Base-by-base conservation (phyloP, 148 eudicot genomes). In the Amaranthus hypochondriacus region DNA sequence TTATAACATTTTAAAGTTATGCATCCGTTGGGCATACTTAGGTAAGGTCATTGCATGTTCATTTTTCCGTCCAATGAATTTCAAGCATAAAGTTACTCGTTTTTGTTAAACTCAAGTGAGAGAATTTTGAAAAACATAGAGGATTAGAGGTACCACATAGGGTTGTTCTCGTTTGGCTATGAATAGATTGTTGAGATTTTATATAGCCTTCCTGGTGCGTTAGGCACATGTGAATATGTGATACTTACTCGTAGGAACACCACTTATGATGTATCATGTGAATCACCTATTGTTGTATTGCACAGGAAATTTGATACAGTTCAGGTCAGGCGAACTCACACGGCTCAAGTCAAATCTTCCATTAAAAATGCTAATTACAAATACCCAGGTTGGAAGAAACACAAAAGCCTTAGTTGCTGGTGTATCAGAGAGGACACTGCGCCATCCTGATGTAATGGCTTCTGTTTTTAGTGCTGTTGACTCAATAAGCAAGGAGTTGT, bases 341-440 rank as follows among this genome's bases (percentile, higher is more conserved):
- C 84, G 87, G 68, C 76, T 92, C 72, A 88, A 85, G 78, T 84
- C 97, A 42, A 89, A 81, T 68, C 80, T 86, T 80, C 86, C 89
- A 18, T 72, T 95, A 56, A 95, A 86, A 75, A 92, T 95, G 98
- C 92, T 95, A 56, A 87, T 92, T 60, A 95, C 97, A 48, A 95
- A 95, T 80, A 95, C 98, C 9, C 90, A 78, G 75, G 94, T 95
- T 47, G 98, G 96, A 71, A 88, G 98, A 80, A 95, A 95, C 84
- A 95, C 98, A 62, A 95, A 90, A 80, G 97, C 99, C 66, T 66
- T 95, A 74, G 99, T 95, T 48, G 92, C 94, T 58, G 81, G 96
- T 61, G 97, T 95, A 46, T 88, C 96, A 48, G 97, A 95, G 70
- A 86, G 99, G 84, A 79, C 82, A 61, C 11, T 77, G 57, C 84